These are phyloP conservation scores for Talaromyces pinophilus DNA, from an alignment of 2,329 filamentous ascomycete species.

Conservation along the genomic window DNA sequence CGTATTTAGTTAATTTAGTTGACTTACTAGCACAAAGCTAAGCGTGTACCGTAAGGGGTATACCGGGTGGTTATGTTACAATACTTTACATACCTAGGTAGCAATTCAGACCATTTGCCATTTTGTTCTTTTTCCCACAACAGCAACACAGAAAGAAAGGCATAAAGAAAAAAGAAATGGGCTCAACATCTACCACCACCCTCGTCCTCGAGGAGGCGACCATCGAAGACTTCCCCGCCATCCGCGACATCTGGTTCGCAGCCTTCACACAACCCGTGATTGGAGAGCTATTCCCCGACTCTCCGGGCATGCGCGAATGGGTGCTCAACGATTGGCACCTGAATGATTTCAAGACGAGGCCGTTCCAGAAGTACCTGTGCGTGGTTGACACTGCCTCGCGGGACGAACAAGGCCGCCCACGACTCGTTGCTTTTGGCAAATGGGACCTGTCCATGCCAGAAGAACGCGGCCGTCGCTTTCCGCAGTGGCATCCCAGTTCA, in stretches of 20 bases:
- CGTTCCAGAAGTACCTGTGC: slow-evolving; percentile 32
- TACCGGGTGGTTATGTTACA: slow-evolving; percentile 15
- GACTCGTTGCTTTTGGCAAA: slow-evolving; percentile 34
- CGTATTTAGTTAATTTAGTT: slow-evolving; percentile 4
- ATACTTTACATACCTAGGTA: slow-evolving; percentile 2
- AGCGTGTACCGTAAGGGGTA: slow-evolving; percentile 6
- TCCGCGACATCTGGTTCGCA: slow-evolving; percentile 31
- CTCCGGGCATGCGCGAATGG: slow-evolving; percentile 33
- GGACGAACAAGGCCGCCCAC: slow-evolving; percentile 19
- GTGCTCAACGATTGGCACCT: slow-evolving; percentile 27
- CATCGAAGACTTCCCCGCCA: slow-evolving; percentile 29
- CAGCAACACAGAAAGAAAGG: neutral
- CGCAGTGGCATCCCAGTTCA: slow-evolving; percentile 32
- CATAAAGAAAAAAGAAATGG: slow-evolving; percentile 9
- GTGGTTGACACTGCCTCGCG: slow-evolving; percentile 29
- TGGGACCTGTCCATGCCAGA: slow-evolving; percentile 32
- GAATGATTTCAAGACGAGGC: slow-evolving; percentile 30
- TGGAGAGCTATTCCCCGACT: slow-evolving; percentile 31
- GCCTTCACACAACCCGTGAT: slow-evolving; percentile 30
- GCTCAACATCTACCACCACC: slow-evolving; percentile 18
- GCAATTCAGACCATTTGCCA: slow-evolving; percentile 6
- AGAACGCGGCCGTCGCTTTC: slow-evolving; percentile 32
- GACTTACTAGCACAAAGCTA: slow-evolving; percentile 15
- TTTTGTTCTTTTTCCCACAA: slow-evolving; percentile 12
- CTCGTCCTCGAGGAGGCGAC: slow-evolving; percentile 27